Percentiles rank a stretch among this genome's conserved stretches.
Conservation (phyloP, 768 basidiomycete genomes). For the Amanita pallidorosea region DNA sequence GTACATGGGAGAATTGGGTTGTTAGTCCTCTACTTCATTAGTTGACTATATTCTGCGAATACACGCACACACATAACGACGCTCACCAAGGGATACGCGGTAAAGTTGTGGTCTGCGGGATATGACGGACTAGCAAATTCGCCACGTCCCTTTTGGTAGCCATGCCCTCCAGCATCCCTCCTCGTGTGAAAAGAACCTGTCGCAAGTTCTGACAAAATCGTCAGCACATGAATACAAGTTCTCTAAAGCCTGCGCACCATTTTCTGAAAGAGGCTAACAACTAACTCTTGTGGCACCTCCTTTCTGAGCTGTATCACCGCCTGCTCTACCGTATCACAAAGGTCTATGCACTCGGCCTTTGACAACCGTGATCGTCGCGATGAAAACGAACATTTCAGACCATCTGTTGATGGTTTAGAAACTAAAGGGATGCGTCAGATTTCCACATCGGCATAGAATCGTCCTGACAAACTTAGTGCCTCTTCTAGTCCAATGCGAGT, state of each 20-base stretch:
- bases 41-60: too few relatives aligned
- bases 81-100: constrained; percentile 5
- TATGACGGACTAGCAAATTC: constrained; percentile 43
- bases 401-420: neutral
- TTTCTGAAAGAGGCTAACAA: constrained; percentile 69
- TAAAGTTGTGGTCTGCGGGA: constrained; percentile 40
- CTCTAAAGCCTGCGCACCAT: constrained; percentile 26
- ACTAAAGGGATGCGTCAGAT: neutral
- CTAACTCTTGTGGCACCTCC: constrained; percentile 60
- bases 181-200: constrained; percentile 55
- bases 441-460: neutral
- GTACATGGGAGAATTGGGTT: too few relatives aligned
- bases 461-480: constrained; percentile 21
- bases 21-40: too few relatives aligned
- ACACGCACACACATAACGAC: neutral
- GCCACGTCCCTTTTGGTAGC: constrained; percentile 63
- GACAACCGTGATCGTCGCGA: neutral
- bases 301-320: constrained; percentile 53
- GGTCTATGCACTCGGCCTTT: neutral
- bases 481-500: constrained; percentile 41
- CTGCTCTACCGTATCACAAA: constrained; percentile 24
- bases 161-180: constrained; percentile 51
- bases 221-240: neutral
- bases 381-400: constrained; percentile 31
- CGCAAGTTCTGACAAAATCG: constrained; percentile 41